Conservation (phyloP, 306 rosid genomes). For the Cotoneaster glaucophyllus region DNA sequence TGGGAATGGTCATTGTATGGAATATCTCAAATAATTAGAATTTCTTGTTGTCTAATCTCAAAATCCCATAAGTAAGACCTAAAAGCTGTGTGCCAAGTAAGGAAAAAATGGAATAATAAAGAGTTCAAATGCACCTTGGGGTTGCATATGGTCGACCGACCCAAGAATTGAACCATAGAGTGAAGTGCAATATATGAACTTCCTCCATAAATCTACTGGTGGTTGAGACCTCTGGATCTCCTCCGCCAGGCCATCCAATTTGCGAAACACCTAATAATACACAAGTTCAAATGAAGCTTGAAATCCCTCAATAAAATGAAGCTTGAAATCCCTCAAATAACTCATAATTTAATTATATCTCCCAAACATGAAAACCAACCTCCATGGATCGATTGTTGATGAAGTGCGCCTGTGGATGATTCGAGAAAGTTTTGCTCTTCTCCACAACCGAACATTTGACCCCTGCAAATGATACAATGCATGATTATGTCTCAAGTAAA, state of each 20-base stretch:
- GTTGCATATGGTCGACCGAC: constrained; percentile 89
- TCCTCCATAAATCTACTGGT: constrained; percentile 89
- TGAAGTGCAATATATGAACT: constrained; percentile 86
- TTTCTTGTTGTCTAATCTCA: neutral
- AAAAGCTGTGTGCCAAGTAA: neutral
- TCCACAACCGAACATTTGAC: constrained; percentile 73
- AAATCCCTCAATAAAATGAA: constrained; percentile 6
- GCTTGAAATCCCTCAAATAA: constrained; percentile 1
- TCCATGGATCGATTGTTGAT: constrained; percentile 96
- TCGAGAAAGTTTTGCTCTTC: constrained; percentile 48
- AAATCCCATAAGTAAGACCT: neutral
- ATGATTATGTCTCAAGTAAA: neutral
- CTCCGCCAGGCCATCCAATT: constrained; percentile 82
- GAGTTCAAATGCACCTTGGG: constrained; percentile 62
- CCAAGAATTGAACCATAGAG: constrained; percentile 85
- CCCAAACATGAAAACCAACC: constrained; percentile 36
- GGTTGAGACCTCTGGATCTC: constrained; percentile 87
- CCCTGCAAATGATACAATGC: constrained; percentile 32
- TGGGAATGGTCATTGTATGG: neutral
- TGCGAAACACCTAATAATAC: constrained; percentile 65
- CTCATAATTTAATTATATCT: neutral
- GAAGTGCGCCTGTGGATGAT: constrained; percentile 87
- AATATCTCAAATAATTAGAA: neutral
- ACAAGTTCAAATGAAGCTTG: constrained; percentile 6
- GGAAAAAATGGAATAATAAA: neutral